Evolutionary conservation across 2,329 filamentous ascomycete genomes (phyloP).

Genomic region (Talaromyces sp.): DNA sequence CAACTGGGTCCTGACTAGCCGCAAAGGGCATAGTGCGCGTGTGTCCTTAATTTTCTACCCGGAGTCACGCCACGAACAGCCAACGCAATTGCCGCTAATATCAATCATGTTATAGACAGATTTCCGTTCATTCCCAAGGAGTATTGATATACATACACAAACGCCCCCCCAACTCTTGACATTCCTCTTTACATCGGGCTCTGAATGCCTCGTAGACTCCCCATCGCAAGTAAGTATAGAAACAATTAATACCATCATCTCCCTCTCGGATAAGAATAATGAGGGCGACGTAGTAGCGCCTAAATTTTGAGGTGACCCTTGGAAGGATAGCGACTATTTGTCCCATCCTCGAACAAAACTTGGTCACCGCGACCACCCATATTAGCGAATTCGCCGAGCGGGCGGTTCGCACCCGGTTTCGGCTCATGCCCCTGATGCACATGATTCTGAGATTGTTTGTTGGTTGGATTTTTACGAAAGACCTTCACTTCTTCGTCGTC

Average conservation of each 20-base stretch:
- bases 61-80: constrained; percentile 4
- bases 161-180: background rate
- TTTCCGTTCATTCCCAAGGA: background rate
- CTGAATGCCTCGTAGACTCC: background rate
- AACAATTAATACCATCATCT: background rate
- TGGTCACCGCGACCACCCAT: constrained; percentile 85
- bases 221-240: background rate
- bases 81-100: background rate
- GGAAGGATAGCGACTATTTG: constrained; percentile 36
- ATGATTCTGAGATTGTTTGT: constrained; percentile 38
- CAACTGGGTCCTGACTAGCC: background rate
- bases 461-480: constrained; percentile 65
- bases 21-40: background rate
- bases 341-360: constrained; percentile 64
- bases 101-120: background rate
- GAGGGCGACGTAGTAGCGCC: background rate
- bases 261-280: background rate
- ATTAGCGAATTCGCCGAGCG: constrained; percentile 72
- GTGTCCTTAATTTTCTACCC: constrained; percentile 3
- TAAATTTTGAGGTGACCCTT: constrained; percentile 8
- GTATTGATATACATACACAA: background rate
- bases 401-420: constrained; percentile 64
- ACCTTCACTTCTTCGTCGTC: constrained; percentile 64
- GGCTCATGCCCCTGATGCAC: constrained; percentile 46
- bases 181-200: background rate